Base-by-base conservation (phyloP, 805 yeast genomes). In the Scheffersomyces coipomensis region DNA sequence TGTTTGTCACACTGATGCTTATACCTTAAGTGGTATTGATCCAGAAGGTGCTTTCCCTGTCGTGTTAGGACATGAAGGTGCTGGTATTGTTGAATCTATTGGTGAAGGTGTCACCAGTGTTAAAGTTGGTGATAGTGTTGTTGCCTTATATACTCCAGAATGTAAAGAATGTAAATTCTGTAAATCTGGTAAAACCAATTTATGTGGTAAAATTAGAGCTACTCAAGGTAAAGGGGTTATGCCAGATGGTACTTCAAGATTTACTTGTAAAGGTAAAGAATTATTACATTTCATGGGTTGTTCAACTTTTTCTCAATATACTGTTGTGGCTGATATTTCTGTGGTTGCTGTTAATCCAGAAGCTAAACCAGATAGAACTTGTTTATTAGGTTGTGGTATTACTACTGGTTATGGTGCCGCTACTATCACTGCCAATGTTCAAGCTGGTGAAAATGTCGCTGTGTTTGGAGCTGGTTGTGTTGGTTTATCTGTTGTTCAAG, bases 321-420 rank as follows among this genome's bases (percentile, higher is more conserved):
- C 99, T 11, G 99, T 93, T 41, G 96, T 93, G 32, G 96, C 98
- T 31, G 98, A 93, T 63, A 93, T 93, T 43, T 89, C 97, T 10
- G 88, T 93, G 33, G 99, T 90, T 42, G 93, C 96, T 13, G 88
- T 93, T 49, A 81, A 88, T 63, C 83, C 84, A 43, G 66, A 78
- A 49, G 97, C 96, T 43, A 85, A 88, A 45, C 75, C 82, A 62
- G 96, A 88, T 58, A 80, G 84, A 59, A 85, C 90, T 29, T 89
- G 98, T 73, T 70, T 95, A 64, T 78, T 95, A 55, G 99, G 99
- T 37, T 93, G 99, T 66, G 99, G 99, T 74, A 87, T 93, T 56
- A 93, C 99, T 39, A 93, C 99, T 38, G 99, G 99, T 48, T 87
- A 87, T 61, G 99, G 99, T 66, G 96, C 98, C 37, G 99, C 97